Evolutionary conservation across 805 yeast species (phyloP).

Genomic region (Ogataea methylovora): DNA sequence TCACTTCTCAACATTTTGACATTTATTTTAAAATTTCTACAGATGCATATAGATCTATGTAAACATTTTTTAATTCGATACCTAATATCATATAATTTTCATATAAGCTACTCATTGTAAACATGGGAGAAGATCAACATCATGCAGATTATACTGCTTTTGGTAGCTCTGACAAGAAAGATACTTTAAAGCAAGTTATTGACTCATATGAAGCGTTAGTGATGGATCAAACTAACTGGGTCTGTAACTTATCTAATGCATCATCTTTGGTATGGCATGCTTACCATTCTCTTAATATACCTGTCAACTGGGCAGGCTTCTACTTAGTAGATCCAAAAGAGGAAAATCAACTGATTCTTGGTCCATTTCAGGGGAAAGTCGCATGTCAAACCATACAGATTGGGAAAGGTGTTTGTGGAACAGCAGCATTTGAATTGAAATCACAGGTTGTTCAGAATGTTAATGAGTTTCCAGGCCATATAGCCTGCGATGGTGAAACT

Average conservation of each 20-base stretch:
- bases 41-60: too few species aligned
- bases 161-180: conserved; percentile 32
- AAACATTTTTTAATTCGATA: too few species aligned
- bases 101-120: too few species aligned
- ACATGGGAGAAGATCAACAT: conserved; percentile 20
- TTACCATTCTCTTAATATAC: conserved; percentile 47
- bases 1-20: too few species aligned
- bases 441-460: conserved; percentile 82
- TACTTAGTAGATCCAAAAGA: conserved; percentile 45
- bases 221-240: conserved; percentile 69
- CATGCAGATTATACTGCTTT: conserved; percentile 77
- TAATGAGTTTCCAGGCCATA: conserved; percentile 78
- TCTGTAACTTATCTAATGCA: conserved; percentile 80
- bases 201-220: conserved; percentile 61
- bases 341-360: conserved; percentile 51
- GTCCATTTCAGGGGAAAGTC: conserved; percentile 95
- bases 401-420: conserved; percentile 91
- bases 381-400: conserved; percentile 80
- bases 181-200: conserved; percentile 49
- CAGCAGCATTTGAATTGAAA: conserved; percentile 49
- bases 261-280: conserved; percentile 86
- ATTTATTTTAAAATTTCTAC: too few species aligned
- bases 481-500: conserved; percentile 96
- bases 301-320: conserved; percentile 93
- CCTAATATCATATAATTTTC: too few species aligned